These are phyloP conservation scores for Sanghuangporus sanghuang DNA, from an alignment of 1,284 basidiomycete genomes.

Conservation along the genomic window DNA sequence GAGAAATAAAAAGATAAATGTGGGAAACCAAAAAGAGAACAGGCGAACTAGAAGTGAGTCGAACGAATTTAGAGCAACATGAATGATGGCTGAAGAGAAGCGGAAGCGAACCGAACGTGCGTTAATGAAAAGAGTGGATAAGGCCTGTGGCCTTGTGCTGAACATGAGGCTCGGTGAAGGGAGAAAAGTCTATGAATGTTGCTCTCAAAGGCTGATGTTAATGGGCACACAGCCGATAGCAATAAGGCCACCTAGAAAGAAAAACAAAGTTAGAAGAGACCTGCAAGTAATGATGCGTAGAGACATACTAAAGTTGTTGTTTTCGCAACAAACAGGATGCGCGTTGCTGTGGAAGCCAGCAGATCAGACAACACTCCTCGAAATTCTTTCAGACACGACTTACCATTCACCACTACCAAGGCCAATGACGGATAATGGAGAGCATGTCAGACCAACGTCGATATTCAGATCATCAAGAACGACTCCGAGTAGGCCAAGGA, in stretches of 20 bases:
- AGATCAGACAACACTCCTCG: neutral
- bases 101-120: neutral
- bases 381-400: neutral
- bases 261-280: slow-evolving; percentile 1
- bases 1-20: neutral
- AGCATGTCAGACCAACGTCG: slow-evolving; percentile 25
- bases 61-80: neutral
- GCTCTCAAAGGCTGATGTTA: slow-evolving; percentile 29
- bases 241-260: slow-evolving; percentile 30
- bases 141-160: neutral
- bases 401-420: slow-evolving; percentile 22
- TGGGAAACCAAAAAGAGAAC: neutral
- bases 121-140: neutral
- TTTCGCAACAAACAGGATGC: slow-evolving; percentile 27
- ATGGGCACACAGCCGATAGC: slow-evolving; percentile 36
- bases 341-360: slow-evolving; percentile 16
- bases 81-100: neutral
- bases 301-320: slow-evolving; percentile 24
- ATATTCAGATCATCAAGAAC: slow-evolving; percentile 22
- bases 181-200: neutral
- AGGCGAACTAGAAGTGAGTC: neutral
- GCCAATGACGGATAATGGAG: slow-evolving; percentile 24
- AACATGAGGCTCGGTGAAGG: neutral
- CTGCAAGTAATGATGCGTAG: neutral
- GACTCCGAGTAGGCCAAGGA: slow-evolving; percentile 22